Conservation (phyloP, 805 yeast genomes). For the Hermanozyma aechmeae region DNA sequence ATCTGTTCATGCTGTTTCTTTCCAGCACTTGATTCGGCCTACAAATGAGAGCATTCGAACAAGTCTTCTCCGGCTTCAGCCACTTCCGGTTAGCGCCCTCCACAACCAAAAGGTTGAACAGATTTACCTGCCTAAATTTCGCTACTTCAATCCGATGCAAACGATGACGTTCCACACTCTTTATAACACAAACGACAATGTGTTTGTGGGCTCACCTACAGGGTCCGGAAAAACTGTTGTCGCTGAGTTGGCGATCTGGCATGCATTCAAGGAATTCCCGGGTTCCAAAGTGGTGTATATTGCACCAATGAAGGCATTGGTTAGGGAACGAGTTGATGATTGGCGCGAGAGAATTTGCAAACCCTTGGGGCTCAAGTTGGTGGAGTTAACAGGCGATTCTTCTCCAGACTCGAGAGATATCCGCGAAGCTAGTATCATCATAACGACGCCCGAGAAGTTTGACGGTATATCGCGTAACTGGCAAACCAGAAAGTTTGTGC, state of each 20-base stretch:
- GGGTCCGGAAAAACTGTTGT: slow-evolving; percentile 98
- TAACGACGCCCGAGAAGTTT: slow-evolving; percentile 81
- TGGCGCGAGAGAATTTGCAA: slow-evolving; percentile 53
- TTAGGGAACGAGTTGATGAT: slow-evolving; percentile 74
- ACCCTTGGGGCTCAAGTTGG: slow-evolving; percentile 41
- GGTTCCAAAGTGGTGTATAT: slow-evolving; percentile 73
- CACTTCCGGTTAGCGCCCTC: slow-evolving; percentile 76
- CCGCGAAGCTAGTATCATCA: slow-evolving; percentile 60
- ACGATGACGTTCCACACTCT: slow-evolving; percentile 91
- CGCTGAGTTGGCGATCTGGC: slow-evolving; percentile 96
- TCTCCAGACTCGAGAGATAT: slow-evolving; percentile 63
- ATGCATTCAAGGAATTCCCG: slow-evolving; percentile 79
- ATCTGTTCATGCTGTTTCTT: slow-evolving; percentile 64
- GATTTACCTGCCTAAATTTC: slow-evolving; percentile 60
- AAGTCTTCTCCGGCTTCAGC: slow-evolving; percentile 68
- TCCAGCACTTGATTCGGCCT: slow-evolving; percentile 85
- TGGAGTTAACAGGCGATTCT: slow-evolving; percentile 78
- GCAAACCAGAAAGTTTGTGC: slow-evolving; percentile 72
- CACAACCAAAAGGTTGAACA: slow-evolving; percentile 58
- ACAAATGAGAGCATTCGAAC: slow-evolving; percentile 82
- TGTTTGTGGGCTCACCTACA: slow-evolving; percentile 94
- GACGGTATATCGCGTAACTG: slow-evolving; percentile 84
- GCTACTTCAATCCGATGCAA: slow-evolving; percentile 96
- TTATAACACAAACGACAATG: slow-evolving; percentile 70
- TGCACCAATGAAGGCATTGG: slow-evolving; percentile 87